A percentile compares a stretch with the other conserved stretches of the same genome.
Evolutionary conservation across 306 rosid genomes (phyloP).

Genomic region (Pueraria montana): DNA sequence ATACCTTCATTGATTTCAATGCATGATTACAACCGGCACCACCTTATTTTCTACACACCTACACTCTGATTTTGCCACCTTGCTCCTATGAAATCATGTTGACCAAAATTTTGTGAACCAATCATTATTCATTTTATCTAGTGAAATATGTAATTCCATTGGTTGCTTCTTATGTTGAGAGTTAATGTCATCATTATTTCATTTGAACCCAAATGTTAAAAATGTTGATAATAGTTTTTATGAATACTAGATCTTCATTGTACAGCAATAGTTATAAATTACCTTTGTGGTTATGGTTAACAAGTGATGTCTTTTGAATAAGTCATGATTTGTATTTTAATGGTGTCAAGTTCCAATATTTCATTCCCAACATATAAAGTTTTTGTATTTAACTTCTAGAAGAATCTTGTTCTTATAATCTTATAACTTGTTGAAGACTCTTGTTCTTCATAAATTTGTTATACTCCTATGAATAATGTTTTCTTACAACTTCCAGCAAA

Average conservation of each 20-base stretch:
- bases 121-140: neutral
- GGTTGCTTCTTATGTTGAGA: neutral
- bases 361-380: neutral
- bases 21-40: neutral
- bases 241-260: neutral
- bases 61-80: neutral
- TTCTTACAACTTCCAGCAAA: neutral
- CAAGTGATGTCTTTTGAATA: neutral
- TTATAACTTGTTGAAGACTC: neutral
- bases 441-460: neutral
- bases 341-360: neutral
- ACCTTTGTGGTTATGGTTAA: neutral
- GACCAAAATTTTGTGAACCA: neutral
- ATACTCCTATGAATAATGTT: neutral
- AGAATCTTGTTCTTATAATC: neutral
- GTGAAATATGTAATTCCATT: neutral
- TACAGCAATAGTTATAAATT: neutral
- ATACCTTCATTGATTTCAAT: neutral
- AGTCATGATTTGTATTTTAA: neutral
- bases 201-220: neutral
- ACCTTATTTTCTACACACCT: neutral
- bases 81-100: neutral
- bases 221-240: neutral
- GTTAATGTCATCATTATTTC: neutral
- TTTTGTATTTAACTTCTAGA: too few relatives aligned